Evolutionary conservation across 257 asterid genomes (phyloP).

Genomic region (Paulownia fortunei): DNA sequence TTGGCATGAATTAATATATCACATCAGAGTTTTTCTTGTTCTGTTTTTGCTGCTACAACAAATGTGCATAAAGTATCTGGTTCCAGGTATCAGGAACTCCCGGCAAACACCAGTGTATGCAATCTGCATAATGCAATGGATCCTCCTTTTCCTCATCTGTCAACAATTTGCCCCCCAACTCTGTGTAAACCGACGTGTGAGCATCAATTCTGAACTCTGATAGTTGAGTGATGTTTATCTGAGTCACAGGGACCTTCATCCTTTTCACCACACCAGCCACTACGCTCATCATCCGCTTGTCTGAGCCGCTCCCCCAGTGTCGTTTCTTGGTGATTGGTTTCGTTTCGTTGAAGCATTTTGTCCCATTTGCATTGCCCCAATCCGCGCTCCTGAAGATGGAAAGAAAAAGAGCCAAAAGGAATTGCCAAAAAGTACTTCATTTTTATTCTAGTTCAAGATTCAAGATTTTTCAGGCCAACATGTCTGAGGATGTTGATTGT

Average conservation of each 20-base stretch:
- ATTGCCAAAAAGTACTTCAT: too few relatives aligned
- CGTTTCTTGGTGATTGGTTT: slow-evolving; percentile 57
- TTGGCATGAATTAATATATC: neutral
- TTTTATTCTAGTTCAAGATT: too few relatives aligned
- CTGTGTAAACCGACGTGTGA: slow-evolving; percentile 76
- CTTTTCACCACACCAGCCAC: slow-evolving; percentile 51
- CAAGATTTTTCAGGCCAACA: too few relatives aligned
- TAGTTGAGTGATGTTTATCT: slow-evolving; percentile 79
- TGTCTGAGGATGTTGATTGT: too few relatives aligned
- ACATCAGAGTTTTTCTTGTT: neutral
- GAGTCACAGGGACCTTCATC: slow-evolving; percentile 73
- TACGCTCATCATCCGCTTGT: slow-evolving; percentile 61
- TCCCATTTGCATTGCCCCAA: slow-evolving; percentile 73
- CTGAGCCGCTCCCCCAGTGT: slow-evolving; percentile 84
- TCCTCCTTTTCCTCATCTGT: slow-evolving; percentile 69
- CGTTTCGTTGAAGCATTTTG: slow-evolving; percentile 83
- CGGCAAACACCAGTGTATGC: slow-evolving; percentile 94
- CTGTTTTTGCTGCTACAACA: slow-evolving; percentile 37
- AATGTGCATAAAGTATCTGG: slow-evolving; percentile 68
- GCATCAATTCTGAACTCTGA: slow-evolving; percentile 82
- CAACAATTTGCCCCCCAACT: slow-evolving; percentile 65
- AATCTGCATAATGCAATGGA: slow-evolving; percentile 76
- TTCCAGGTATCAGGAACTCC: slow-evolving; percentile 96
- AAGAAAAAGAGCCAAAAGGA: neutral
- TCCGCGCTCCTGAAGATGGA: slow-evolving; percentile 60